Evolutionary conservation across 148 eudicot genomes (phyloP).

Genomic region (Dianthus caryophyllus): DNA sequence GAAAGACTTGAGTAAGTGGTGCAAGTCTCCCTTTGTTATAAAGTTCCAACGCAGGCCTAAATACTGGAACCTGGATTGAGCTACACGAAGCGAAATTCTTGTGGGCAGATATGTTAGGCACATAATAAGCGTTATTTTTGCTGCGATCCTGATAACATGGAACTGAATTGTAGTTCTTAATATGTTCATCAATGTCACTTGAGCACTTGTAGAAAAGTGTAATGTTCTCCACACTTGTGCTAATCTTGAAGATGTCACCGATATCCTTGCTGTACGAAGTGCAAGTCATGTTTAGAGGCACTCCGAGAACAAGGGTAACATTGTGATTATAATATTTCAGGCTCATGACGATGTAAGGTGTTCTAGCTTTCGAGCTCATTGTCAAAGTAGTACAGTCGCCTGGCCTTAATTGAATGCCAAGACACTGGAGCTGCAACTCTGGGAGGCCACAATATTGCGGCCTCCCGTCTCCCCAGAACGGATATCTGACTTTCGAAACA

Average conservation of each 20-base stretch:
- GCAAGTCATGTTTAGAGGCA: not conserved
- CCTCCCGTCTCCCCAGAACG: too few relatives aligned
- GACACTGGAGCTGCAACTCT: not conserved
- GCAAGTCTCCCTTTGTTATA: not conserved
- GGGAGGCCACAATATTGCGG: constrained; percentile 18
- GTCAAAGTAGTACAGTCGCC: not conserved
- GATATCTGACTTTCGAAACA: not conserved
- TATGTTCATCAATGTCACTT: too few relatives aligned
- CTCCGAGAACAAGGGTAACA: not conserved
- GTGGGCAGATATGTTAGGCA: too few relatives aligned
- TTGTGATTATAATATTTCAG: not conserved
- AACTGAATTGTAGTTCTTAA: too few relatives aligned
- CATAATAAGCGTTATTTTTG: too few relatives aligned
- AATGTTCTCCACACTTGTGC: too few relatives aligned
- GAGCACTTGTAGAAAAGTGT: too few relatives aligned
- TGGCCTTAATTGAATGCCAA: not conserved
- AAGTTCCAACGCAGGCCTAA: not conserved
- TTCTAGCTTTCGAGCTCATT: not conserved
- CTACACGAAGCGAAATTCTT: not conserved
- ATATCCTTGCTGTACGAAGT: not conserved
- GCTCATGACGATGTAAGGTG: not conserved
- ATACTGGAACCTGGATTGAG: not conserved
- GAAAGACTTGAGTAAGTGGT: not conserved
- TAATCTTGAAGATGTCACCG: not conserved
- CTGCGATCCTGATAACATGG: too few relatives aligned